A percentile compares a stretch with the other conserved stretches of the same genome.
Conservation (phyloP, 306 rosid species). For the Coriaria nepalensis region DNA sequence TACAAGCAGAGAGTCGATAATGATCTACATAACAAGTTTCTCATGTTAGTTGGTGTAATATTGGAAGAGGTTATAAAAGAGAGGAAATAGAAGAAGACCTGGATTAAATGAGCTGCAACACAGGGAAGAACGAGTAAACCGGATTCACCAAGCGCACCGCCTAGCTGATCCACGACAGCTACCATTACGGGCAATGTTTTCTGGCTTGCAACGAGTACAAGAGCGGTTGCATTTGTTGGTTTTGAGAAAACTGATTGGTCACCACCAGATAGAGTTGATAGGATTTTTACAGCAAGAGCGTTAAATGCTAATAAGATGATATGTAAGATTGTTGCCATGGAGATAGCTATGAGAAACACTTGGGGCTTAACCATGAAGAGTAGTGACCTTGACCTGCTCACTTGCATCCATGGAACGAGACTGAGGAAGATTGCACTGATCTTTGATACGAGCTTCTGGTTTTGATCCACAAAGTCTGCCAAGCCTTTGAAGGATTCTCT, state of each 20-base stretch:
- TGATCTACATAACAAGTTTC: slow-evolving; percentile 6
- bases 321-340: slow-evolving; percentile 71
- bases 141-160: slow-evolving; percentile 75
- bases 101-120: slow-evolving; percentile 82
- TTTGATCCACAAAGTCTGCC: slow-evolving; percentile 64
- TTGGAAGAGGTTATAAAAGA: no score
- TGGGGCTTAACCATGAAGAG: slow-evolving; percentile 69
- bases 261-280: slow-evolving; percentile 55
- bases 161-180: slow-evolving; percentile 81
- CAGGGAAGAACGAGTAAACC: slow-evolving; percentile 94
- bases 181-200: slow-evolving; percentile 95
- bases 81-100: slow-evolving; percentile 32
- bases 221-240: slow-evolving; percentile 51
- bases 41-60: neutral
- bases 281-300: slow-evolving; percentile 26
- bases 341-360: slow-evolving; percentile 71
- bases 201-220: slow-evolving; percentile 75
- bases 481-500: slow-evolving; percentile 23
- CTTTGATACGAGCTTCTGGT: slow-evolving; percentile 50
- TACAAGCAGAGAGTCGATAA: slow-evolving; percentile 14
- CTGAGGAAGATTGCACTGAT: slow-evolving; percentile 67
- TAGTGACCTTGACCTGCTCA: slow-evolving; percentile 77
- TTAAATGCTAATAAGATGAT: slow-evolving; percentile 51
- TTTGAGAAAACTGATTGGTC: slow-evolving; percentile 40
- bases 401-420: slow-evolving; percentile 91